These are phyloP conservation scores for Echria macrotheca DNA, from an alignment of 495 filamentous ascomycete species.

Conservation along the genomic window DNA sequence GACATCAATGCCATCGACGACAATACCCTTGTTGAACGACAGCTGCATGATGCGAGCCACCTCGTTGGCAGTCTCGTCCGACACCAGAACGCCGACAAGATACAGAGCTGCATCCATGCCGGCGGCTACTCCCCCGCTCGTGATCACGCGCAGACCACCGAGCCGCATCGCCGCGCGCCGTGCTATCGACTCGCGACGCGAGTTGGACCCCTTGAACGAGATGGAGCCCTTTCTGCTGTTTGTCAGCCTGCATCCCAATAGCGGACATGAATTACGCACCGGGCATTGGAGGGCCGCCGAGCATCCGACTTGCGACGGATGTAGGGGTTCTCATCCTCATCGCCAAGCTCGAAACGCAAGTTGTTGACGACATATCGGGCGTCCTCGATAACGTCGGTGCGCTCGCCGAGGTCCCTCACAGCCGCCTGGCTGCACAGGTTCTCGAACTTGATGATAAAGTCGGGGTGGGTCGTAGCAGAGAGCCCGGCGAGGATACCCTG, in stretches of 20 bases:
- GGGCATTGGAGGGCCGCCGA: conserved; percentile 54
- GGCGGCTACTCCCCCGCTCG: conserved; percentile 66
- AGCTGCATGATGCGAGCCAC: conserved; percentile 65
- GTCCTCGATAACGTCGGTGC: conserved; percentile 66
- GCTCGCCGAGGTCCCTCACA: conserved; percentile 49
- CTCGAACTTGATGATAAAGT: conserved; percentile 59
- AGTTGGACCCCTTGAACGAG: conserved; percentile 60
- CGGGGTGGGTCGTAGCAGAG: conserved; percentile 65
- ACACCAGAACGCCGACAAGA: conserved; percentile 67
- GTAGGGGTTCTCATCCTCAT: conserved; percentile 70
- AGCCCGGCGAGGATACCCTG: conserved; percentile 66
- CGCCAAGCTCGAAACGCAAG: conserved; percentile 66
- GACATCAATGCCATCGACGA: conserved; percentile 68
- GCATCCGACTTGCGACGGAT: conserved; percentile 61
- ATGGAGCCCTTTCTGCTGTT: conserved; percentile 62
- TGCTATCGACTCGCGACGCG: conserved; percentile 61
- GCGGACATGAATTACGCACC: too few relatives aligned
- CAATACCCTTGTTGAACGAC: conserved; percentile 64
- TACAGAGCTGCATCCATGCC: conserved; percentile 76
- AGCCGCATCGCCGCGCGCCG: conserved; percentile 60
- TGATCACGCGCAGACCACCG: conserved; percentile 68
- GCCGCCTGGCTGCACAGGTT: conserved; percentile 62
- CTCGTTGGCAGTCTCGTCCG: conserved; percentile 60
- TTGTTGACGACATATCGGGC: conserved; percentile 79
- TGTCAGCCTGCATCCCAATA: too few relatives aligned